These are phyloP conservation scores for Obelidium mucronatum DNA, from an alignment of 192 early-diverging fungal genomes.

Conservation along the genomic window DNA sequence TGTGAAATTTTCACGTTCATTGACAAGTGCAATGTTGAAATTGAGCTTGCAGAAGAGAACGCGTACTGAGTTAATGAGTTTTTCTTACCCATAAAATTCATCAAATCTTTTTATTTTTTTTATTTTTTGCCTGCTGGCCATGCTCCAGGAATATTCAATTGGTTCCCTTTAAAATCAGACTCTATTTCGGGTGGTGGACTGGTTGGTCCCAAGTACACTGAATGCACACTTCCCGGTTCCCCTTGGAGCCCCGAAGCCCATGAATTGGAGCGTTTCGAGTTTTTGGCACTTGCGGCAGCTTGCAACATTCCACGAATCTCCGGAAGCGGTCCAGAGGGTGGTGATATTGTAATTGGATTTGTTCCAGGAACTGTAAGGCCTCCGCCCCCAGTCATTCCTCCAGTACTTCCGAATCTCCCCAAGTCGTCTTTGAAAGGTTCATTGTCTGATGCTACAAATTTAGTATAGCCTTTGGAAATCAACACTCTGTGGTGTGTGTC, in stretches of 20 bases:
- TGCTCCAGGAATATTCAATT: not conserved
- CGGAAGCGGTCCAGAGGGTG: not conserved
- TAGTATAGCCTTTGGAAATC: conserved; percentile 28
- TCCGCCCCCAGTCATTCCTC: no score
- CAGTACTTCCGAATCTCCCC: no score
- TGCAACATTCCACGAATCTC: no score
- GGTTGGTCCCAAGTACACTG: no score
- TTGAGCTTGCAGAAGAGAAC: conserved; percentile 66
- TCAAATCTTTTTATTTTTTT: no score
- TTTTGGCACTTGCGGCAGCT: not conserved
- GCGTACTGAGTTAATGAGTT: conserved; percentile 42
- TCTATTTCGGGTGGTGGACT: no score
- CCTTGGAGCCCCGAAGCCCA: not conserved
- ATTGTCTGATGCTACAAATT: conserved; percentile 1
- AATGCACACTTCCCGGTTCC: not conserved
- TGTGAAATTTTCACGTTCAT: conserved; percentile 66
- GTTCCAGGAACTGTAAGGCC: not conserved
- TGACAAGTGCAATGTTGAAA: conserved; percentile 60
- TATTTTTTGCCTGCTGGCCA: not conserved
- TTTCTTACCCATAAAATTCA: not conserved
- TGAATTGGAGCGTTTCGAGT: not conserved
- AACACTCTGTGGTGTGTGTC: conserved; percentile 14
- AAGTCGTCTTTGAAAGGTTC: no score
- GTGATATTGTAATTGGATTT: not conserved
- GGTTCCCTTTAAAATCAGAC: no score